phyloP scores from a whole-genome alignment of 805 yeast genomes.

The Nakazawaea ernobii region DNA sequence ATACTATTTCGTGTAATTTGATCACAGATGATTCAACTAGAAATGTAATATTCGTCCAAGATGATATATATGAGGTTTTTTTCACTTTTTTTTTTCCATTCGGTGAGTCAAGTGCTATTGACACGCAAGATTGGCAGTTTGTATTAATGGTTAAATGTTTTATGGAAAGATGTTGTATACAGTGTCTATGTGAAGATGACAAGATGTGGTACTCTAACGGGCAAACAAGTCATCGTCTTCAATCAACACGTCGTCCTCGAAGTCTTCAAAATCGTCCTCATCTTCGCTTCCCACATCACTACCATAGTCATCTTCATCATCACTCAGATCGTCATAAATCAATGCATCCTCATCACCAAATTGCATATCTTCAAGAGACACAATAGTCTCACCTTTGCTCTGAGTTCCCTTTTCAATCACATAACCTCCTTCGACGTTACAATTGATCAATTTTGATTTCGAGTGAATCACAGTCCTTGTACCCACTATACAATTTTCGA shows the following conservation, averaged over 20 bases:
- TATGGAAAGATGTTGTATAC: no score
- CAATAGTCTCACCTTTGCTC: conserved; percentile 34
- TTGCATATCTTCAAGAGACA: conserved; percentile 17
- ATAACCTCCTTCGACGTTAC: conserved; percentile 81
- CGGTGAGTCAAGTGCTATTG: no score
- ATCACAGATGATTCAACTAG: background rate
- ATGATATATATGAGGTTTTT: background rate
- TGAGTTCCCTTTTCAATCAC: conserved; percentile 51
- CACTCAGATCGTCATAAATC: conserved; percentile 18
- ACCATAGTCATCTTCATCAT: conserved; percentile 23
- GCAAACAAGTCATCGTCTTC: conserved; percentile 29
- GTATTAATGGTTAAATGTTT: no score
- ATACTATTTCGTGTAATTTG: background rate
- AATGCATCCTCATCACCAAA: conserved; percentile 21
- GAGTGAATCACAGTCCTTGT: conserved; percentile 53
- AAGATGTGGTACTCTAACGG: background rate
- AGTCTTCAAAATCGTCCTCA: conserved; percentile 36
- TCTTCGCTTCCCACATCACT: conserved; percentile 33
- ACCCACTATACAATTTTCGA: conserved; percentile 90
- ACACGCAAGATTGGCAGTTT: no score
- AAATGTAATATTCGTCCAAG: background rate
- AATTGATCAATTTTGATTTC: conserved; percentile 65
- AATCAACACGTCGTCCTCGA: conserved; percentile 56
- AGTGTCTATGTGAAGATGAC: background rate
- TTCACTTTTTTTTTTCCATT: no score